A percentile compares a stretch with the other conserved stretches of the same genome.
Evolutionary conservation across 768 basidiomycete species (phyloP).

Genomic region (Tylopilus vinaceipallidus): DNA sequence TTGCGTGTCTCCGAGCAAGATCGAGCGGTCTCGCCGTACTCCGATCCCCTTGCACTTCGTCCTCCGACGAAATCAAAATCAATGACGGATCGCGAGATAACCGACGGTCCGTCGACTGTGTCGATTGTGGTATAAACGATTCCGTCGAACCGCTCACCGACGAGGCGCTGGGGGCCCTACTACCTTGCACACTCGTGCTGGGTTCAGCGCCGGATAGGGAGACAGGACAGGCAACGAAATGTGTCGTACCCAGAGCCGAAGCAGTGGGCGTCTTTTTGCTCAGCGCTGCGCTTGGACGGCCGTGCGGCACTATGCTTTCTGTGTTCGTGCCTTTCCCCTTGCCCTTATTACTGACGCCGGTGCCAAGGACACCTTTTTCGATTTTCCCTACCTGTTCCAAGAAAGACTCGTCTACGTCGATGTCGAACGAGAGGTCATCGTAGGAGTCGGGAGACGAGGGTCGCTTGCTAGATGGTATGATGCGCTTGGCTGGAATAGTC

Average conservation of each 20-base stretch:
- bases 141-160: conserved; percentile 12
- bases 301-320: background rate
- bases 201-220: conserved; percentile 15
- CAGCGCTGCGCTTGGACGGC: background rate
- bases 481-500: background rate
- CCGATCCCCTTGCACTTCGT: conserved; percentile 3
- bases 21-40: background rate
- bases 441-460: conserved; percentile 27
- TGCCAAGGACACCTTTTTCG: conserved; percentile 20
- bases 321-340: conserved; percentile 22
- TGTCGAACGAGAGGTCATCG: conserved; percentile 35
- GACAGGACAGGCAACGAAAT: conserved; percentile 4
- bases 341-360: conserved; percentile 12
- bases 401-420: conserved; percentile 39
- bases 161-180: conserved; percentile 9
- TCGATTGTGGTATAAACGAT: conserved; percentile 14
- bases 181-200: conserved; percentile 10
- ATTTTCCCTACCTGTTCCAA: conserved; percentile 36
- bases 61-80: conserved; percentile 21
- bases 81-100: conserved; percentile 23
- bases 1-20: conserved; percentile 7
- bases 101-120: conserved; percentile 16
- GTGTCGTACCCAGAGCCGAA: conserved; percentile 19
- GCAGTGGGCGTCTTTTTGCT: conserved; percentile 4
- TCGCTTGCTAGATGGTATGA: conserved; percentile 5